Conservation (phyloP, 371 early-diverging fungal species). For the Mucor circinelloides region DNA sequence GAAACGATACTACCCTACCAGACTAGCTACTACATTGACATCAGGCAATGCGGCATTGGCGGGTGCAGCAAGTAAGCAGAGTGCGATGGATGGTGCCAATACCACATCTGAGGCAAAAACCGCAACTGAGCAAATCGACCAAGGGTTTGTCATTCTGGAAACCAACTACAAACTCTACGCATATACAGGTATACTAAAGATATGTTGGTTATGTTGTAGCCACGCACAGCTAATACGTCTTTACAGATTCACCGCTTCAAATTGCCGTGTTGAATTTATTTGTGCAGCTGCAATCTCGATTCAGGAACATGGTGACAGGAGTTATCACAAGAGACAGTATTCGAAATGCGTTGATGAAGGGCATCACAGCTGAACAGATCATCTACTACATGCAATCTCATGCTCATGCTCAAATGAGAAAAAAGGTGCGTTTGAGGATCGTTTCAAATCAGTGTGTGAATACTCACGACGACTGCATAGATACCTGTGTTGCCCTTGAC, state of each 20-base stretch:
- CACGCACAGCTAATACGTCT: neutral
- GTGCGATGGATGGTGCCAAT: slow-evolving; percentile 20
- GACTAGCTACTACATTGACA: slow-evolving; percentile 89
- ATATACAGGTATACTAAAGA: slow-evolving; percentile 73
- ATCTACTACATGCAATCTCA: slow-evolving; percentile 86
- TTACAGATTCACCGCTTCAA: slow-evolving; percentile 88
- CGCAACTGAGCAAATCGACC: slow-evolving; percentile 55
- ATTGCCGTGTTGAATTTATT: slow-evolving; percentile 97
- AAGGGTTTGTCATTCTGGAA: slow-evolving; percentile 85
- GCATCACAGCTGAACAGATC: slow-evolving; percentile 98
- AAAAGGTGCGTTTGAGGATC: slow-evolving; percentile 45
- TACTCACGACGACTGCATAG: slow-evolving; percentile 18
- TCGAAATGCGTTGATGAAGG: slow-evolving; percentile 84
- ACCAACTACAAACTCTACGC: slow-evolving; percentile 96
- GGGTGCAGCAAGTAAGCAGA: slow-evolving; percentile 18
- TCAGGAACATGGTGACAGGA: slow-evolving; percentile 96
- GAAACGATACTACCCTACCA: slow-evolving; percentile 87
- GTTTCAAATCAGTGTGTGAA: neutral
- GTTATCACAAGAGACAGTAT: slow-evolving; percentile 93
- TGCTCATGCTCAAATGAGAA: slow-evolving; percentile 93
- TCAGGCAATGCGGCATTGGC: slow-evolving; percentile 69
- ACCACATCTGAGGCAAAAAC: slow-evolving; percentile 27
- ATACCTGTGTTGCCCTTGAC: slow-evolving; percentile 88
- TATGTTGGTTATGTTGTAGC: too few species aligned
- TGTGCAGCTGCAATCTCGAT: slow-evolving; percentile 80